phyloP scores from a whole-genome alignment of 371 early-diverging fungal species.

The Lichtheimia corymbifera region DNA sequence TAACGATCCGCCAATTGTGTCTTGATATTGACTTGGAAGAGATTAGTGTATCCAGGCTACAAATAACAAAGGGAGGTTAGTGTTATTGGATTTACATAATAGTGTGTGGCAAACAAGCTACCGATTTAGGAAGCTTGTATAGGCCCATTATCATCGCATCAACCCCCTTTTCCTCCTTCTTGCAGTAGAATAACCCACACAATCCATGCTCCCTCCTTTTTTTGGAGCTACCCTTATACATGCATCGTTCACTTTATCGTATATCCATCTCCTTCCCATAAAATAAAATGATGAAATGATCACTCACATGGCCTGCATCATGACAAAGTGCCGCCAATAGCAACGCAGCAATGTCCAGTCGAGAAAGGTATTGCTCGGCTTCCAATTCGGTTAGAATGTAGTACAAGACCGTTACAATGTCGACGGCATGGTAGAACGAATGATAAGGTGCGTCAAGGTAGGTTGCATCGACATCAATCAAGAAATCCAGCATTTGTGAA shows the following conservation, averaged over 20 bases:
- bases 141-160: conserved; percentile 6
- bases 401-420: conserved; percentile 80
- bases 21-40: conserved; percentile 77
- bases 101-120: conserved; percentile 5
- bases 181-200: not conserved
- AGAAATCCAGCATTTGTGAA: conserved; percentile 72
- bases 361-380: conserved; percentile 59
- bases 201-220: conserved; percentile 1
- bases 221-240: not conserved
- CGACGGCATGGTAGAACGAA: conserved; percentile 87
- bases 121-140: not conserved
- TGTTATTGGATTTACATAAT: not conserved
- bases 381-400: conserved; percentile 67
- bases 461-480: conserved; percentile 72
- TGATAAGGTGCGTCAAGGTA: conserved; percentile 84
- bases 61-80: not conserved
- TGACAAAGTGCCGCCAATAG: conserved; percentile 86
- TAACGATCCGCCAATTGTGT: conserved; percentile 65
- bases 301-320: conserved; percentile 88
- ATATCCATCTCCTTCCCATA: not conserved
- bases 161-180: not conserved
- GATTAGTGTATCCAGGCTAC: conserved; percentile 83
- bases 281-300: not conserved
- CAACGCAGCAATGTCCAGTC: conserved; percentile 67
- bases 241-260: not conserved